Evolutionary conservation across 129 eudicot genomes (phyloP), one percentile per base, ranked within the genome.

Genomic region (Centrapalus pauciflorus): DNA sequence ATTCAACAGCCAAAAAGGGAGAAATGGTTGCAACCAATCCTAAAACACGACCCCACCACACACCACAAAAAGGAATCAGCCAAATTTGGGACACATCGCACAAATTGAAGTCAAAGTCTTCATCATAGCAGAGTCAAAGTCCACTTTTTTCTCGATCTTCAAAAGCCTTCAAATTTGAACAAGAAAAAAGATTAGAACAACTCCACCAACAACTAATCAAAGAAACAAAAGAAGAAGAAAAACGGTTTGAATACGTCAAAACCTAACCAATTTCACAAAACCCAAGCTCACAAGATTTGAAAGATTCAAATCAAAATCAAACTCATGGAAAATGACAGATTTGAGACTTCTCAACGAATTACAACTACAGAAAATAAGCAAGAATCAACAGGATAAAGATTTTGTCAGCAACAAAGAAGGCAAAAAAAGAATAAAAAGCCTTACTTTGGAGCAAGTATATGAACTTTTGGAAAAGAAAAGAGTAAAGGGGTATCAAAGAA

Each of bases 151-250:
- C 32, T 35, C 51, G 55, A 67, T 61, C 64, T 33, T 25, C 60
- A 61, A 64, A 72, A 73, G 77, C 75, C 75, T 68, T 69, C 59
- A 58, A 71, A 49, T 43, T 78, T 78, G 79, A 82, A 78, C 51
- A 68, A 29, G 4, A n/a, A n/a, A n/a, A 68, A 41, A 55, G 40
- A 16, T 55, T 12, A 38, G 43, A 58, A 41, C 34, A n/a, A n/a
- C n/a, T n/a, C n/a, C n/a, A n/a, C n/a, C n/a, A n/a, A n/a, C n/a
- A 40, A 58, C 20, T 24, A 50, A 58, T 34, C 21, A 27, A 76
- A 60, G 20, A 60, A 30, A 37, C 54, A 25, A 41, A 10, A 67
- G 21, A 59, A 21, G 45, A 50, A 23, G 59, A 61, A 21, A 34
- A 19, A 19, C 61, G 40, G 26, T 20, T 34, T 33, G 46, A 66